These are phyloP conservation scores for Penicillium fimorum DNA, from an alignment of 495 filamentous ascomycete genomes.

Conservation along the genomic window DNA sequence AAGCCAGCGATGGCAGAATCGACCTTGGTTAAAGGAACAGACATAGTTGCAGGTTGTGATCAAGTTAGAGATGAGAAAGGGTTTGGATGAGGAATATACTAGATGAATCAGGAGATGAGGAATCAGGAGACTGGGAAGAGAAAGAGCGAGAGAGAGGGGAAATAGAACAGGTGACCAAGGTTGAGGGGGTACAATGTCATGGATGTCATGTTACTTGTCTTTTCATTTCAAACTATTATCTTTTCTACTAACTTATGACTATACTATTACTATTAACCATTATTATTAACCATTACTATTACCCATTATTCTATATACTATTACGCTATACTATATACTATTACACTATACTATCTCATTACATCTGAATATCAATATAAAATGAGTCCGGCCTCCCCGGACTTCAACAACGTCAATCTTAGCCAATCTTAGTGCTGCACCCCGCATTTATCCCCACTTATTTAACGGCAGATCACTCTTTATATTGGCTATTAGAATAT, in stretches of 20 bases:
- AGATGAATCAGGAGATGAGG: not conserved
- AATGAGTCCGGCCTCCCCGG: conserved; percentile 19
- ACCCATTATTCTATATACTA: too few species aligned
- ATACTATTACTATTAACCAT: too few species aligned
- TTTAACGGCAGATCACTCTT: conserved; percentile 4
- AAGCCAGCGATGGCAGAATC: conserved; percentile 83
- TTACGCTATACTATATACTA: too few species aligned
- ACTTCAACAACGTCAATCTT: conserved; percentile 32
- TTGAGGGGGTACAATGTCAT: conserved; percentile 25
- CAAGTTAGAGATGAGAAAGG: not conserved
- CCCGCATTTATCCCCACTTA: conserved; percentile 43
- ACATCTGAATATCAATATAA: too few species aligned
- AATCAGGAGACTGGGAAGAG: conserved; percentile 16
- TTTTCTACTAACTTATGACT: too few species aligned
- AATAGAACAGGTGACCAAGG: conserved; percentile 35
- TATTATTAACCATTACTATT: too few species aligned
- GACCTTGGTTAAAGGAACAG: conserved; percentile 74
- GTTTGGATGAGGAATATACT: not conserved
- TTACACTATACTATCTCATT: too few species aligned
- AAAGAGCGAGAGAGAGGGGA: conserved; percentile 24
- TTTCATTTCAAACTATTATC: too few species aligned
- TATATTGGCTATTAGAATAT: not conserved
- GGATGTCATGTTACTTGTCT: conserved; percentile 24
- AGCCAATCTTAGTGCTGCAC: conserved; percentile 39
- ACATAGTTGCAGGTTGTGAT: conserved; percentile 50